Conservation (phyloP, 352 stramenopile genomes). For the Phytophthora brassicae region DNA sequence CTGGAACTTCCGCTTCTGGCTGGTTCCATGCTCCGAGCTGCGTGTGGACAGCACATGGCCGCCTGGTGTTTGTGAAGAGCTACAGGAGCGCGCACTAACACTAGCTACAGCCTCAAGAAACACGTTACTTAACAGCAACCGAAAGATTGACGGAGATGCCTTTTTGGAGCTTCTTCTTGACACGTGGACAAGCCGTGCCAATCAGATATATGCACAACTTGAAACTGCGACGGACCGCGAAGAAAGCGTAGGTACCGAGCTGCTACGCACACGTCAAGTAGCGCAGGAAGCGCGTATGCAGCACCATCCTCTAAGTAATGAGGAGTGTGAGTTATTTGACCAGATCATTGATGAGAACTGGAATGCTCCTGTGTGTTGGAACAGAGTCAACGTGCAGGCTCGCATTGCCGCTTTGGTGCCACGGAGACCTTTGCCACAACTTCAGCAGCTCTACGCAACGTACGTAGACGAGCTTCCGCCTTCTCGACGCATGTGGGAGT, state of each 20-base stretch:
- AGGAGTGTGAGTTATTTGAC: conserved; percentile 51
- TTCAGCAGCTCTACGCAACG: conserved; percentile 45
- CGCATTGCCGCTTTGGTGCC: conserved; percentile 22
- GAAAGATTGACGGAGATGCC: conserved; percentile 79
- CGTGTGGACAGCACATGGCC: conserved; percentile 58
- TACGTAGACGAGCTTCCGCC: conserved; percentile 32
- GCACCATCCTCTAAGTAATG: conserved; percentile 34
- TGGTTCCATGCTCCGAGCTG: conserved; percentile 60
- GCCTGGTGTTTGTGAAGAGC: conserved; percentile 40
- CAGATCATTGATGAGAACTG: conserved; percentile 68
- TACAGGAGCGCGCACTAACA: conserved; percentile 58
- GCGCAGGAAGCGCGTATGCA: conserved; percentile 45
- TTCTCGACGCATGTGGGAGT: conserved; percentile 40
- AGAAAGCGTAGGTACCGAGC: conserved; percentile 29
- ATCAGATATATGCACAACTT: conserved; percentile 44
- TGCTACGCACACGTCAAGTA: conserved; percentile 38
- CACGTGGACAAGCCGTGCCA: conserved; percentile 61
- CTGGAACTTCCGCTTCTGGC: conserved; percentile 82
- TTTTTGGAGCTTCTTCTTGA: conserved; percentile 69
- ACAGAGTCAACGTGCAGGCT: conserved; percentile 40
- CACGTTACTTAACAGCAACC: conserved; percentile 46
- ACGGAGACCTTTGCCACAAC: conserved; percentile 35
- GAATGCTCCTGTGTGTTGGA: conserved; percentile 65
- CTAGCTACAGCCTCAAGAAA: conserved; percentile 53
- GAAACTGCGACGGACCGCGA: conserved; percentile 65